Base-by-base conservation (phyloP, 75 land plant genomes). In the Gnetum montanum region DNA sequence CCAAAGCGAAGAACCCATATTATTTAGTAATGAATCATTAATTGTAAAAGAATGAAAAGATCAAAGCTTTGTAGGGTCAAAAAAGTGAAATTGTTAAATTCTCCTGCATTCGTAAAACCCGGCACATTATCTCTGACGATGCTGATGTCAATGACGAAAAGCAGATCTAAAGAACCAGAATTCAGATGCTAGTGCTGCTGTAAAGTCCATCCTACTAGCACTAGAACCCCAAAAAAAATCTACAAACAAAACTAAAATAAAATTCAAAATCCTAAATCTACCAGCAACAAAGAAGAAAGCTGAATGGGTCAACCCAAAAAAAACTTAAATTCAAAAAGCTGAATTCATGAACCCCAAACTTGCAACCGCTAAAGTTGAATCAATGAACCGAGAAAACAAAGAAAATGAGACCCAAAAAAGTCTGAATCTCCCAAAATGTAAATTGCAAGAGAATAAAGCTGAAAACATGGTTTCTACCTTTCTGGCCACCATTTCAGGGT, bases 401-500 rank as follows among this genome's bases (percentile, higher is more conserved):
- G 19, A 8, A 33, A 28, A 30, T 18, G 60, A n/a, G n/a, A n/a
- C n/a, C n/a, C 22, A 18, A 36, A 37, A 30, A 54, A 16, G 10
- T 11, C 29, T 4, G 16, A 28, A 8, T 15, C 27, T 54, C 34
- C 25, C 27, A 18, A 33, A 56, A 31, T 29, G n/a, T n/a, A n/a
- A n/a, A n/a, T 13, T 22, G 8, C 45, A 44, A 24, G 3, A n/a
- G n/a, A n/a, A n/a, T n/a, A n/a, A n/a, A n/a, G n/a, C 15, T 20
- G 26, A 36, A 64, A 37, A 10, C n/a, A n/a, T n/a, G n/a, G n/a
- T 35, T 8, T 34, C 48, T 27, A 91, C 88, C 77, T 86, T 83
- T 11, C 81, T 71, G 15, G 84, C 93, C 4, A 87, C 93, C 77
- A 91, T 61, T 66, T 91, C 97, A 11, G 97, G 97, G 59, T 91